A percentile compares a stretch with the other conserved stretches of the same genome.
Evolutionary conservation across 2,329 filamentous ascomycete species (phyloP).

Genomic region (Diaporthe sp.): DNA sequence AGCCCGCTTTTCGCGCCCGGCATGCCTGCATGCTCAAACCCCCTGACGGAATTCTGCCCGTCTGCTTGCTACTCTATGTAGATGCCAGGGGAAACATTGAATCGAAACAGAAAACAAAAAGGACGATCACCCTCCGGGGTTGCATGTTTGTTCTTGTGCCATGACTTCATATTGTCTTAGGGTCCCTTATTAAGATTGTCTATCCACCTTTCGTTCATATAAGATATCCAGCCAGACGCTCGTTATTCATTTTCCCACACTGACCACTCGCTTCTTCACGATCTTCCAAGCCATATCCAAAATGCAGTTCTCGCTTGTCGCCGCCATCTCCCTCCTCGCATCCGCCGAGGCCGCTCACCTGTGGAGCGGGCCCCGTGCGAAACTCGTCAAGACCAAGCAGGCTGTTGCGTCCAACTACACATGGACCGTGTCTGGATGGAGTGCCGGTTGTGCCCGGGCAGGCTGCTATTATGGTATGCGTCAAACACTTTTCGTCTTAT

Average conservation of each 20-base stretch:
- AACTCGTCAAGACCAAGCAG: conserved; percentile 11
- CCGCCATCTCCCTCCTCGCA: conserved; percentile 33
- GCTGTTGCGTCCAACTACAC: conserved; percentile 35
- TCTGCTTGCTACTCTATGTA: not conserved
- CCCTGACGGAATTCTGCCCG: conserved; percentile 22
- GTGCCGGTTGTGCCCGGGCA: conserved; percentile 24
- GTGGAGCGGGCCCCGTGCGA: conserved; percentile 20
- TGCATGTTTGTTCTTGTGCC: not conserved
- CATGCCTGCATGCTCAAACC: not conserved
- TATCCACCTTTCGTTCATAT: not conserved
- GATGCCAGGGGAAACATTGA: conserved; percentile 25
- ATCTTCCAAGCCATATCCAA: conserved; percentile 9
- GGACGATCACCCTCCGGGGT: conserved; percentile 11
- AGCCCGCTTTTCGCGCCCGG: conserved; percentile 32
- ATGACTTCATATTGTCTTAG: conserved; percentile 31
- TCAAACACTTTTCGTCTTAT: no score
- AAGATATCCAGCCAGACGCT: not conserved
- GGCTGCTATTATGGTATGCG: conserved; percentile 39
- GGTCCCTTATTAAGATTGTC: conserved; percentile 5
- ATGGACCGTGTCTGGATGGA: conserved; percentile 40
- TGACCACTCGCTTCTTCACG: conserved; percentile 4
- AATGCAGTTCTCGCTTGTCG: conserved; percentile 38
- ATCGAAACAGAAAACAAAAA: conserved; percentile 31
- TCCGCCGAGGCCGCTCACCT: conserved; percentile 29
- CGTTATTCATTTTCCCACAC: not conserved